Conservation (phyloP, 192 early-diverging fungal genomes). For the Umbelopsis sp. region DNA sequence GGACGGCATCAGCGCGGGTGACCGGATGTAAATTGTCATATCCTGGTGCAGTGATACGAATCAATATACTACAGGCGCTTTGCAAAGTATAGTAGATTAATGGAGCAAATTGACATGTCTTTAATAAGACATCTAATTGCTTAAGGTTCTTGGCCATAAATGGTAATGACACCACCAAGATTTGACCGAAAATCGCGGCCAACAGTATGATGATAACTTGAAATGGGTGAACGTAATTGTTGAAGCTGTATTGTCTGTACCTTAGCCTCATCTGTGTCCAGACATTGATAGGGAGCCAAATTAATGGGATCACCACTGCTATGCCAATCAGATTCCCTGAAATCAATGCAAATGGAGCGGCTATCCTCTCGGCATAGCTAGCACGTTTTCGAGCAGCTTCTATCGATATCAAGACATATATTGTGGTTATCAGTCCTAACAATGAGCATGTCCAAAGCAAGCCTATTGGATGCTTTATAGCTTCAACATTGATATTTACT, state of each 20-base stretch:
- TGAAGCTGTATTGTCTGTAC: background rate
- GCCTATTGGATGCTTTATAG: background rate
- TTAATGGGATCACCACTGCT: background rate
- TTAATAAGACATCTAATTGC: background rate
- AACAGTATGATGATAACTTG: background rate
- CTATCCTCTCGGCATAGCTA: background rate
- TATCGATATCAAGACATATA: background rate
- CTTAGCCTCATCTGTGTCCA: background rate
- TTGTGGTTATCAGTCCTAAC: background rate
- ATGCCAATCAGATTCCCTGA: background rate
- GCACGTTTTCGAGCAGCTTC: slow-evolving; percentile 1
- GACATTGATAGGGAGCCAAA: background rate
- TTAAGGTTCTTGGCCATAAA: background rate
- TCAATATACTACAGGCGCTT: background rate
- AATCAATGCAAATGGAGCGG: background rate
- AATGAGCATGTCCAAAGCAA: background rate
- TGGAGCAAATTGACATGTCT: background rate
- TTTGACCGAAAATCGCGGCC: background rate
- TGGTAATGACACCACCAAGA: background rate
- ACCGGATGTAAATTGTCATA: background rate
- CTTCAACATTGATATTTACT: background rate
- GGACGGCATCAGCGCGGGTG: background rate
- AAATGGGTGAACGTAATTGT: slow-evolving; percentile 13
- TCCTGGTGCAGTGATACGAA: background rate
- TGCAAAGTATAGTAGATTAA: background rate